phyloP scores from a whole-genome alignment of 768 basidiomycete genomes.

The Leccinum uliginosum region DNA sequence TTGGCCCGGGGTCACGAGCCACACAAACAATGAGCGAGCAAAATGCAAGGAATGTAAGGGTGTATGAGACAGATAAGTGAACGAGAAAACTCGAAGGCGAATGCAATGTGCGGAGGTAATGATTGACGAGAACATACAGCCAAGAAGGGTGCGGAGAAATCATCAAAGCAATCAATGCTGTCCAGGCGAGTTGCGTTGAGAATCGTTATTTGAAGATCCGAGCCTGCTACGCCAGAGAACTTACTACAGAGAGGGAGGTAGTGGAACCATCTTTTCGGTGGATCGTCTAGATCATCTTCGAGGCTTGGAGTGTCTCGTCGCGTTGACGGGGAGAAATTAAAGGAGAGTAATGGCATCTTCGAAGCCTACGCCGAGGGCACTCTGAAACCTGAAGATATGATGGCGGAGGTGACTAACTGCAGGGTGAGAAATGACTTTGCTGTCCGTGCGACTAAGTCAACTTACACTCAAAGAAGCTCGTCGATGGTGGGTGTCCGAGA shows the following conservation, averaged over 20 bases:
- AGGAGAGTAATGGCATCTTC: conserved; percentile 29
- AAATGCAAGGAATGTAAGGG: conserved; percentile 64
- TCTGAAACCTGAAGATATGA: not conserved
- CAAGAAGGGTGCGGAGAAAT: conserved; percentile 73
- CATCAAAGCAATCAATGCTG: conserved; percentile 52
- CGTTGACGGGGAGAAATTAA: conserved; percentile 18
- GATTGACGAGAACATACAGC: conserved; percentile 61
- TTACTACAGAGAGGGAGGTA: conserved; percentile 55
- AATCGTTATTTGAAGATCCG: not conserved
- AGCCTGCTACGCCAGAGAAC: conserved; percentile 15
- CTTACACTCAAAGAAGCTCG: not conserved
- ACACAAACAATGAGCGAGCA: conserved; percentile 72
- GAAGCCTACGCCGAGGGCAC: not conserved
- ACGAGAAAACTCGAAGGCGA: conserved; percentile 41
- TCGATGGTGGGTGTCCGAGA: not conserved
- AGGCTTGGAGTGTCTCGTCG: conserved; percentile 5
- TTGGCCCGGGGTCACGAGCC: conserved; percentile 70
- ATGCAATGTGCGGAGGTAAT: conserved; percentile 55
- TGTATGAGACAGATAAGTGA: conserved; percentile 59
- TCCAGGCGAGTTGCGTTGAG: conserved; percentile 3
- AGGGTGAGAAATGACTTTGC: conserved; percentile 2
- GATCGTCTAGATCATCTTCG: conserved; percentile 33
- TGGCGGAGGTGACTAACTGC: not conserved
- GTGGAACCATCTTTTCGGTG: conserved; percentile 50
- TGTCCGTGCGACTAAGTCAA: not conserved